Conservation (phyloP, 768 basidiomycete species). For the Chalciporus chontae region DNA sequence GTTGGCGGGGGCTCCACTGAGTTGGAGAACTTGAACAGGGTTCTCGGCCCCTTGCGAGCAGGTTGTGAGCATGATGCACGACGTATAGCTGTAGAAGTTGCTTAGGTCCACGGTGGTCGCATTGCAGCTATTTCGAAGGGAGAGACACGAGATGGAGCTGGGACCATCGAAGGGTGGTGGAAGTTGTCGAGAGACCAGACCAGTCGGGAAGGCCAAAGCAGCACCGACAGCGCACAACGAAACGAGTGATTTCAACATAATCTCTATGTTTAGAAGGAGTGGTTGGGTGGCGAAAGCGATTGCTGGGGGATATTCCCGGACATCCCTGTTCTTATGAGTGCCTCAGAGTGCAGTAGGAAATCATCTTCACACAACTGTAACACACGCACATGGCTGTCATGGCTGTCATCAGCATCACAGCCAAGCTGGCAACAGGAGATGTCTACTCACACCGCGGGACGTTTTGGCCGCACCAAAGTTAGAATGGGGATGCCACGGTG, state of each 20-base stretch:
- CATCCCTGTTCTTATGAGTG: neutral
- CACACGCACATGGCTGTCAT: too few relatives aligned
- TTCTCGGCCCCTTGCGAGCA: neutral
- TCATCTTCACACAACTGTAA: too few relatives aligned
- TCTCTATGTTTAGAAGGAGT: too few relatives aligned
- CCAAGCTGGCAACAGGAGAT: neutral
- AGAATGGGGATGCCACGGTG: too few relatives aligned
- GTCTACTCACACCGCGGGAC: constrained; percentile 1
- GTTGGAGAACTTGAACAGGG: constrained; percentile 8
- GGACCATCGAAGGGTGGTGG: neutral
- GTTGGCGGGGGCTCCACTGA: constrained; percentile 9
- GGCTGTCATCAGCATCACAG: neutral
- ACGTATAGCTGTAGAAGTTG: constrained; percentile 17
- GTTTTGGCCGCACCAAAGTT: too few relatives aligned
- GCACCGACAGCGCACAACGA: neutral
- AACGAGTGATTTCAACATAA: too few relatives aligned
- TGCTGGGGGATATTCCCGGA: neutral
- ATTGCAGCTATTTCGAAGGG: constrained; percentile 10
- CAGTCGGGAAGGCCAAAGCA: neutral
- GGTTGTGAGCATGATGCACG: neutral
- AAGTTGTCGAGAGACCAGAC: neutral
- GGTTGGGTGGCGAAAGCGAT: too few relatives aligned
- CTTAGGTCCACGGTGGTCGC: constrained; percentile 6
- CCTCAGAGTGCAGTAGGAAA: too few relatives aligned
- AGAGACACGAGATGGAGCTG: neutral